A percentile compares a stretch with the other conserved stretches of the same genome.
Conservation (phyloP, 768 basidiomycete species). For the Termitomyces sp. region DNA sequence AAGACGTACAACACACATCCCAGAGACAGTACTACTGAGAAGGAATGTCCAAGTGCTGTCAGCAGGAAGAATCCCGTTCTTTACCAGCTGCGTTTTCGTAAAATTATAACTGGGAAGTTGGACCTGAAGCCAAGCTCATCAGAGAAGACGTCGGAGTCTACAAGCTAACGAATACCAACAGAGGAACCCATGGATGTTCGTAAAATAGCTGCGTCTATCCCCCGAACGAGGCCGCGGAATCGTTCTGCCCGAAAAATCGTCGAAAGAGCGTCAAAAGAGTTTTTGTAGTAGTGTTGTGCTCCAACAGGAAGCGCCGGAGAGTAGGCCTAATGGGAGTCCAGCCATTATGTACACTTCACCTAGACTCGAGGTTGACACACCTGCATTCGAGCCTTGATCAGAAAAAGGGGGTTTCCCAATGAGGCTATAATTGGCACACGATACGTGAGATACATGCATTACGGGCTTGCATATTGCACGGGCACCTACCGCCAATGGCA, state of each 20-base stretch:
- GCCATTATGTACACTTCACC: background rate
- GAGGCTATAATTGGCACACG: slow-evolving; percentile 42
- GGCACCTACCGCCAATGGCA: slow-evolving; percentile 76
- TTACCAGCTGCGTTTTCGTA: slow-evolving; percentile 79
- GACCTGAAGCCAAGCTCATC: slow-evolving; percentile 45
- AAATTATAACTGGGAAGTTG: slow-evolving; percentile 96
- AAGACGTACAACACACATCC: slow-evolving; percentile 80
- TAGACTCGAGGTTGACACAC: slow-evolving; percentile 31
- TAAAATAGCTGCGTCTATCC: slow-evolving; percentile 91
- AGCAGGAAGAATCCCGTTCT: slow-evolving; percentile 64
- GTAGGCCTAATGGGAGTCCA: slow-evolving; percentile 63
- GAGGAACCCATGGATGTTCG: slow-evolving; percentile 95
- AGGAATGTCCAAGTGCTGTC: slow-evolving; percentile 88
- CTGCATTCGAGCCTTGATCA: slow-evolving; percentile 99
- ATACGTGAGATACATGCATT: background rate
- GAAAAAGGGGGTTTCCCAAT: slow-evolving; percentile 87
- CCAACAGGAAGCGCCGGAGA: slow-evolving; percentile 94
- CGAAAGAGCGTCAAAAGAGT: slow-evolving; percentile 73
- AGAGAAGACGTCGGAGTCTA: background rate
- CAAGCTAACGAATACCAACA: slow-evolving; percentile 33
- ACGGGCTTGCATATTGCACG: background rate
- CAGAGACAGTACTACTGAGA: slow-evolving; percentile 84
- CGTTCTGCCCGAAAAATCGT: slow-evolving; percentile 82
- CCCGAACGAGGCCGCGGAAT: slow-evolving; percentile 77
- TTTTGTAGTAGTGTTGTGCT: slow-evolving; percentile 90